Percentiles rank a stretch among this genome's conserved stretches.
Conservation (phyloP, 2,329 filamentous ascomycete genomes). For the Lasiodiplodia sp. region DNA sequence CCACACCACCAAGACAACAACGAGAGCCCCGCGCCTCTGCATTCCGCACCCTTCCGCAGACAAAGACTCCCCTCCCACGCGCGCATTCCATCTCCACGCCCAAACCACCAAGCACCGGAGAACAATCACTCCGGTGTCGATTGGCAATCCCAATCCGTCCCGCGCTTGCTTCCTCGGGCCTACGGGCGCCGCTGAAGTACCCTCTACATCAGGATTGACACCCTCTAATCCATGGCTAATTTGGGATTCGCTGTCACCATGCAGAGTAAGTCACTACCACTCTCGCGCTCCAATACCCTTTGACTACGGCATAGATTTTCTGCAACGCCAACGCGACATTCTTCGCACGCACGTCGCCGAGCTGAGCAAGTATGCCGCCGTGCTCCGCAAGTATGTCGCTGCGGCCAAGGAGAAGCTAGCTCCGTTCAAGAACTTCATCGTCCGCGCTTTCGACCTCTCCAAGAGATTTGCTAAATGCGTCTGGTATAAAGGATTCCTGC, state of each 20-base stretch:
- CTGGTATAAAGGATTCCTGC: conserved; percentile 59
- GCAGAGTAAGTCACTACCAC: conserved; percentile 48
- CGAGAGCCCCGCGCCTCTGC: neutral
- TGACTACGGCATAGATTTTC: conserved; percentile 1
- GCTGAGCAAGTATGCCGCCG: neutral
- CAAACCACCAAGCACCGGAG: neutral
- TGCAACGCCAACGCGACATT: neutral
- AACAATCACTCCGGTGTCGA: neutral
- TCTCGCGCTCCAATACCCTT: neutral
- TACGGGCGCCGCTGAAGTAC: conserved; percentile 49
- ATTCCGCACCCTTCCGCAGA: neutral
- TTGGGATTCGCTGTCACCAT: conserved; percentile 60
- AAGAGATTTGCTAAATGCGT: neutral
- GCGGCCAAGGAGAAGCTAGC: neutral
- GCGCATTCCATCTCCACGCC: conserved; percentile 6
- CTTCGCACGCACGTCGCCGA: neutral
- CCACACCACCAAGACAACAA: neutral
- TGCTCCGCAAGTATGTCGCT: neutral
- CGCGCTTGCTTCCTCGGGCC: conserved; percentile 44
- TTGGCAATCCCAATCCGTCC: neutral
- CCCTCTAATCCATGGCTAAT: conserved; percentile 54
- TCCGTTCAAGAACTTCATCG: neutral
- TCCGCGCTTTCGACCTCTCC: neutral
- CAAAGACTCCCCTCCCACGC: neutral
- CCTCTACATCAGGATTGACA: neutral